Conservation (phyloP, 2,329 filamentous ascomycete species). For the Chlorencoelia australis region DNA sequence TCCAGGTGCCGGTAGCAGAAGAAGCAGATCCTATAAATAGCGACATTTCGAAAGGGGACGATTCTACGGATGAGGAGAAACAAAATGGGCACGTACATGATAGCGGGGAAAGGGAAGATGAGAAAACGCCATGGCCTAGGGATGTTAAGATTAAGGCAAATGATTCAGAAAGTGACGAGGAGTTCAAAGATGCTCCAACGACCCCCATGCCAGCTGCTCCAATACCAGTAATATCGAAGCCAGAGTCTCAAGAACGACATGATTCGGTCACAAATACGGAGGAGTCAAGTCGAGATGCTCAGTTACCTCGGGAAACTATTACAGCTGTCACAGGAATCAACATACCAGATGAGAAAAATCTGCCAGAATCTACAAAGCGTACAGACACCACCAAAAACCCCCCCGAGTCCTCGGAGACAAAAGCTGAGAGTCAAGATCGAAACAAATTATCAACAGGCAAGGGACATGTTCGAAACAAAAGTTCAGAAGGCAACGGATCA, state of each 20-base stretch:
- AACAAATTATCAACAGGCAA: slow-evolving; percentile 9
- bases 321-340: slow-evolving; percentile 9
- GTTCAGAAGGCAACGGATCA: too few relatives aligned
- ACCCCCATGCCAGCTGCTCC: slow-evolving; percentile 20
- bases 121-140: slow-evolving; percentile 2
- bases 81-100: background rate
- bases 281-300: slow-evolving; percentile 1
- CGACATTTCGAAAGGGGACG: background rate
- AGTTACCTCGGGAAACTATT: background rate
- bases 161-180: slow-evolving; percentile 30
- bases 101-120: slow-evolving; percentile 1
- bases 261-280: slow-evolving; percentile 2
- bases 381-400: slow-evolving; percentile 1
- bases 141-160: background rate
- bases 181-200: slow-evolving; percentile 31
- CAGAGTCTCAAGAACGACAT: slow-evolving; percentile 10
- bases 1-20: slow-evolving; percentile 20
- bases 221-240: too few relatives aligned
- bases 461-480: slow-evolving; percentile 13
- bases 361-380: slow-evolving; percentile 2
- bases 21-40: slow-evolving; percentile 6
- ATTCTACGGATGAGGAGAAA: background rate
- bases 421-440: slow-evolving; percentile 1
- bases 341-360: slow-evolving; percentile 2
- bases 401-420: background rate